Conservation (phyloP, 1,284 basidiomycete genomes). For the Pyrrhoderma noxium region DNA sequence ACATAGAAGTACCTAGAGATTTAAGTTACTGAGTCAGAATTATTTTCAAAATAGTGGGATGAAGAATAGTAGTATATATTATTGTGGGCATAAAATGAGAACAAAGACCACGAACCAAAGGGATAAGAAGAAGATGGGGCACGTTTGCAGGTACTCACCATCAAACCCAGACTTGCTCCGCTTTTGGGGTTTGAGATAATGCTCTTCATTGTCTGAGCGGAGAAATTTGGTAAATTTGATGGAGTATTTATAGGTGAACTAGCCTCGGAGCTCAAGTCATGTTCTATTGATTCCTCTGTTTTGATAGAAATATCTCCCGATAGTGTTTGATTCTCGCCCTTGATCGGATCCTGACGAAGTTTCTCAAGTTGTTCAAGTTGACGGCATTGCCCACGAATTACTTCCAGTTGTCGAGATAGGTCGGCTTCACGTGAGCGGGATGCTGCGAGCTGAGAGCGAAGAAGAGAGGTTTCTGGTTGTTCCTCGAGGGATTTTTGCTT, state of each 20-base stretch:
- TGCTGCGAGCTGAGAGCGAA: slow-evolving; percentile 55
- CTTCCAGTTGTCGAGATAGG: slow-evolving; percentile 53
- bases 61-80: not conserved
- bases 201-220: not conserved
- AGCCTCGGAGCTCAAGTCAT: slow-evolving; percentile 32
- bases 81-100: slow-evolving; percentile 19
- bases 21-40: slow-evolving; percentile 4
- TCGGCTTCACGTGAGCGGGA: slow-evolving; percentile 59
- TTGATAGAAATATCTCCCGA: not conserved
- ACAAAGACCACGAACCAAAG: not conserved
- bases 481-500: too few relatives aligned
- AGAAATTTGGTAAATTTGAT: not conserved
- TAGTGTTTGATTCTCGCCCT: not conserved
- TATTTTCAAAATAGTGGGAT: too few relatives aligned
- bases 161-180: slow-evolving; percentile 58
- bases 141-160: slow-evolving; percentile 40
- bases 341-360: slow-evolving; percentile 1
- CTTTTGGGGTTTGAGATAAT: slow-evolving; percentile 32
- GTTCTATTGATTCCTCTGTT: slow-evolving; percentile 16
- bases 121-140: too few relatives aligned
- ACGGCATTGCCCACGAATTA: slow-evolving; percentile 7
- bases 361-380: slow-evolving; percentile 13
- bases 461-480: slow-evolving; percentile 39
- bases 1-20: slow-evolving; percentile 54
- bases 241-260: slow-evolving; percentile 35